These are phyloP conservation scores for Trametes sanguinea DNA, from an alignment of 768 basidiomycete genomes.

Conservation along the genomic window DNA sequence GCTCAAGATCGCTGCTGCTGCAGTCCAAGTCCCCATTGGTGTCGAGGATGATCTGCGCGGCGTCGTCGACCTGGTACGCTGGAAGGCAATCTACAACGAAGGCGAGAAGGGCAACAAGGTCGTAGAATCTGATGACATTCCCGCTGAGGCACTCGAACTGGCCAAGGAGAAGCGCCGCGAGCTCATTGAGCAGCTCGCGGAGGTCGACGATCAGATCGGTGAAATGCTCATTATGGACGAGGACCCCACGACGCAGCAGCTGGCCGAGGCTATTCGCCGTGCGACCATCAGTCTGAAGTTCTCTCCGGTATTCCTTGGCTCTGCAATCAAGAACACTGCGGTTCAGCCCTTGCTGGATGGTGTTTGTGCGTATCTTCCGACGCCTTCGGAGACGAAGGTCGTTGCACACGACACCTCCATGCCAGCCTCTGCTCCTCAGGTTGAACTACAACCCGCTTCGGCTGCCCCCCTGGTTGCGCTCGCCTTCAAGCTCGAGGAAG, in stretches of 20 bases:
- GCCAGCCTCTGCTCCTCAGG: conserved; percentile 62
- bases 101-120: conserved; percentile 88
- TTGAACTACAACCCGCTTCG: conserved; percentile 80
- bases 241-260: conserved; percentile 67
- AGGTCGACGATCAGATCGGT: conserved; percentile 94
- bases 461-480: conserved; percentile 88
- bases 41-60: conserved; percentile 84
- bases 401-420: conserved; percentile 83
- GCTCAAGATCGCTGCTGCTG: conserved; percentile 89
- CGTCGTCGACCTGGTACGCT: conserved; percentile 91
- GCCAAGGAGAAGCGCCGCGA: conserved; percentile 86
- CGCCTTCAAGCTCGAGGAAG: conserved; percentile 99
- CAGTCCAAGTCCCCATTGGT: conserved; percentile 95
- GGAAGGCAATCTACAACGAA: conserved; percentile 94
- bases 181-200: conserved; percentile 92
- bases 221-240: conserved; percentile 89
- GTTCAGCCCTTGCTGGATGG: conserved; percentile 95
- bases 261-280: conserved; percentile 85
- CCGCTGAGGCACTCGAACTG: conserved; percentile 67
- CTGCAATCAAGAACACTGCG: conserved; percentile 95
- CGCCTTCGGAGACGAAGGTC: conserved; percentile 76
- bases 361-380: conserved; percentile 92
- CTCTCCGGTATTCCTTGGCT: conserved; percentile 95
- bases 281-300: conserved; percentile 88
- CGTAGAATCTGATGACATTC: conserved; percentile 85